These are phyloP conservation scores for Kurtzmaniella quercitrusa DNA, from an alignment of 1,139 yeast genomes.

Conservation along the genomic window DNA sequence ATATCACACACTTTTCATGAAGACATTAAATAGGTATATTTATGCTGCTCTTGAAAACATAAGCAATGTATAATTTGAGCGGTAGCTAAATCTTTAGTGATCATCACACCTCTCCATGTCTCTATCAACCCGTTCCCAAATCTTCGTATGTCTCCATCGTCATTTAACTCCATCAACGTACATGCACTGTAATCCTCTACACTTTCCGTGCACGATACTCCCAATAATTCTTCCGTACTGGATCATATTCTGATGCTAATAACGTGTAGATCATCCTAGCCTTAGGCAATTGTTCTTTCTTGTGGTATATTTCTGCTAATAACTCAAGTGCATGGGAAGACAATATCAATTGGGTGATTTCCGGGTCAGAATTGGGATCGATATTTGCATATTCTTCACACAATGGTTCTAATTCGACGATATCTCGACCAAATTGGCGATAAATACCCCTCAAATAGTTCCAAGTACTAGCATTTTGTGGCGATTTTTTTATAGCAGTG, in stretches of 20 bases:
- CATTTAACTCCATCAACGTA: too few relatives aligned
- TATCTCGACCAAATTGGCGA: slow-evolving; percentile 24
- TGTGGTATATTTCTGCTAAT: slow-evolving; percentile 47
- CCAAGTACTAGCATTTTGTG: slow-evolving; percentile 90
- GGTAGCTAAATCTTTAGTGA: too few relatives aligned
- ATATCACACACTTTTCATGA: too few relatives aligned
- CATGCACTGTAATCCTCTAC: too few relatives aligned
- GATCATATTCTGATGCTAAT: slow-evolving; percentile 54
- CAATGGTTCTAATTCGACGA: slow-evolving; percentile 38
- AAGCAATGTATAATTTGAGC: too few relatives aligned
- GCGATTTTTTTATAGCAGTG: slow-evolving; percentile 49
- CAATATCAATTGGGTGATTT: slow-evolving; percentile 21
- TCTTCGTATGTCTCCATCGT: too few relatives aligned
- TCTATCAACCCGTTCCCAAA: too few relatives aligned
- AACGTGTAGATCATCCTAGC: slow-evolving; percentile 44
- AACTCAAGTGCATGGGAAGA: slow-evolving; percentile 69
- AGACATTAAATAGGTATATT: too few relatives aligned
- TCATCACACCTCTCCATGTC: too few relatives aligned
- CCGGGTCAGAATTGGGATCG: slow-evolving; percentile 12
- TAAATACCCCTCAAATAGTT: slow-evolving; percentile 67
- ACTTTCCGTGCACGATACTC: slow-evolving; percentile 16
- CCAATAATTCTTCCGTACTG: slow-evolving; percentile 73
- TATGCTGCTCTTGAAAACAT: too few relatives aligned
- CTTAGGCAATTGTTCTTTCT: slow-evolving; percentile 21
- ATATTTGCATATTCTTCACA: slow-evolving; percentile 37